Evolutionary conservation across 2,329 filamentous ascomycete genomes (phyloP), one percentile per base, ranked within the genome.

Genomic region (Chaetomiaceae sp.): DNA sequence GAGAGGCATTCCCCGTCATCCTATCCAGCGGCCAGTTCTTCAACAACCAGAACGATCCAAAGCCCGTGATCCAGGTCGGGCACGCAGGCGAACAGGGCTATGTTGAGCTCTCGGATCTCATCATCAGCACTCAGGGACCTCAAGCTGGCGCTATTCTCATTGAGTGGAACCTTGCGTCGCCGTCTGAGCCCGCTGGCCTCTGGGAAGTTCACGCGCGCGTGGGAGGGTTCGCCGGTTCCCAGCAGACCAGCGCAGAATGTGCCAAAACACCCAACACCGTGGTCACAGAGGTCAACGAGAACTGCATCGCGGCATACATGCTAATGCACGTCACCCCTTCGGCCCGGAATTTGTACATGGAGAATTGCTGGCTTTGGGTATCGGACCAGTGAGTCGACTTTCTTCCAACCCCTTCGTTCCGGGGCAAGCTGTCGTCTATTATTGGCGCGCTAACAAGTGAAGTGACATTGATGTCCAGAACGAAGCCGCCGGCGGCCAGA

Each of bases 281-380:
- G n/a, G n/a, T n/a, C n/a, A n/a, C n/a, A n/a, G n/a, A n/a, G n/a
- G 7, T 30, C 33, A 5, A 13, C 2, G 23, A 7, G 1, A n/a
- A 14, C 14, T 47, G 33, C 25, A 37, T 21, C 9, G 44, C 33
- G 7, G 44, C 33, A 1, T 20, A 16, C 69, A 68, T 87, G 66
- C 71, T 89, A 59, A 69, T 88, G 34, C 85, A 87, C 67, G 65
- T 88, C 23, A 47, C 47, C 86, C 84, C 3, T 54, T 70, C 14
- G 66, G 75, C 29, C 78, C 80, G 45, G 86, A 81, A 83, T 43
- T n/a, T n/a, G n/a, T 95, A 95, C 72, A 74, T 95, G 37, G 91
- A 96, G 75, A 95, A 95, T 73, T 83, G 78, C 45, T 95, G 89
- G 89, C 85, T 89, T 69, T 95, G 90, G 90, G 86, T 89, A 44